phyloP scores from a whole-genome alignment of 805 yeast species.

The Pichia membranifaciens region DNA sequence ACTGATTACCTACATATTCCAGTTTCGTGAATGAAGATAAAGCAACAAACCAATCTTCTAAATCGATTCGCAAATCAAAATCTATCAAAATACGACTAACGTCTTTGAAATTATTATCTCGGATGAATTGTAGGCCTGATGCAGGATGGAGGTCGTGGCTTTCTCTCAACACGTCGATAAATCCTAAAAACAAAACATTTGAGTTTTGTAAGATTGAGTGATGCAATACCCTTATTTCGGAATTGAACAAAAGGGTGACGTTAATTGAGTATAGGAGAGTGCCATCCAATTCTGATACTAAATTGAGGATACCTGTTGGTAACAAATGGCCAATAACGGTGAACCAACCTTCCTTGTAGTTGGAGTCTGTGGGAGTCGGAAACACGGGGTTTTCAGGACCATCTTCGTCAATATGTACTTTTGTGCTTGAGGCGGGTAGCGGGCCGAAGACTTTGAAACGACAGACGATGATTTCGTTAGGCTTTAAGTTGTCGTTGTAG shows the following conservation, averaged over 20 bases:
- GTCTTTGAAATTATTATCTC: neutral
- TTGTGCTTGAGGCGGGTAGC: slow-evolving; percentile 15
- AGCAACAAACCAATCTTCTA: slow-evolving; percentile 75
- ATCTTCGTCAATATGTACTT: slow-evolving; percentile 23
- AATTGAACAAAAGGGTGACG: slow-evolving; percentile 43
- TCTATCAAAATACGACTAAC: slow-evolving; percentile 43
- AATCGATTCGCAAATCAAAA: slow-evolving; percentile 61
- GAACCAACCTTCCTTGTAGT: slow-evolving; percentile 57
- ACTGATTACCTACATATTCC: slow-evolving; percentile 36
- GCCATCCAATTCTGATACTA: slow-evolving; percentile 61
- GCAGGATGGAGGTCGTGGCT: slow-evolving; percentile 27
- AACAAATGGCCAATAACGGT: slow-evolving; percentile 64
- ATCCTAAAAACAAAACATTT: slow-evolving; percentile 54
- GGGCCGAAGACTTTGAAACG: slow-evolving; percentile 65
- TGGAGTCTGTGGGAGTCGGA: slow-evolving; percentile 10
- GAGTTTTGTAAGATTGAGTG: slow-evolving; percentile 56
- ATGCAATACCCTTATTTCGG: slow-evolving; percentile 62
- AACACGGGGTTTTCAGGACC: slow-evolving; percentile 19
- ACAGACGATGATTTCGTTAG: slow-evolving; percentile 48
- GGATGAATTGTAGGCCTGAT: neutral
- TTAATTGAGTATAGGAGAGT: slow-evolving; percentile 53
- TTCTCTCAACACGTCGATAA: slow-evolving; percentile 47
- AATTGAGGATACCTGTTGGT: slow-evolving; percentile 55
- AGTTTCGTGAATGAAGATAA: slow-evolving; percentile 56
- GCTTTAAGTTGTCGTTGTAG: slow-evolving; percentile 19